A percentile compares a stretch with the other conserved stretches of the same genome.
Conservation (phyloP, 345 rosid genomes). For the Reutealis trisperma region DNA sequence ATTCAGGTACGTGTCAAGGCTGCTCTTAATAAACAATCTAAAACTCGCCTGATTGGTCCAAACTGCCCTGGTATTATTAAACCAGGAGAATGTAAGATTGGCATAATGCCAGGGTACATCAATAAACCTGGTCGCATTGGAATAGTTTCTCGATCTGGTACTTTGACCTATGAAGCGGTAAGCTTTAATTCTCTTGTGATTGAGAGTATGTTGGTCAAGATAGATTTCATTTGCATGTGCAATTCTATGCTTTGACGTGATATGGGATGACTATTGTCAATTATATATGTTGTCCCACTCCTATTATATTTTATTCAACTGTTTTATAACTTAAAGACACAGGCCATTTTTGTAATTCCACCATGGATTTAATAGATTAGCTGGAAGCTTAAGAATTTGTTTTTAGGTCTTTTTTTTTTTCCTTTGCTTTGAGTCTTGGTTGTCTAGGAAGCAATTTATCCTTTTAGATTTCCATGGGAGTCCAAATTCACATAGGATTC, state of each 20-base stretch:
- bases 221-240: neutral
- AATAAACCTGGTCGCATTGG: slow-evolving; percentile 97
- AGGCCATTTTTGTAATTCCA: neutral
- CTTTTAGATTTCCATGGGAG: no score
- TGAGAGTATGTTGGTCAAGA: neutral
- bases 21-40: slow-evolving; percentile 83
- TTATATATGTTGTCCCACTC: neutral
- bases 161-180: slow-evolving; percentile 98
- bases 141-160: slow-evolving; percentile 94
- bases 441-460: no score
- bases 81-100: slow-evolving; percentile 94
- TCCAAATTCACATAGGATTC: no score
- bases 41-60: slow-evolving; percentile 91
- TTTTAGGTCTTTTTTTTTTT: no score
- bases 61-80: slow-evolving; percentile 95
- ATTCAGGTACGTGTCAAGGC: slow-evolving; percentile 87
- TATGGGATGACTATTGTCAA: no score
- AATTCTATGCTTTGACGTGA: neutral
- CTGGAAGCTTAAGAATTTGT: no score
- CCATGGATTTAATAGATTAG: no score
- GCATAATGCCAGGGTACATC: slow-evolving; percentile 97
- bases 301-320: neutral
- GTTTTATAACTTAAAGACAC: neutral
- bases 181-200: slow-evolving; percentile 24
- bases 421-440: no score